Conservation (phyloP, 805 yeast genomes). For the Metschnikowia anglica region DNA sequence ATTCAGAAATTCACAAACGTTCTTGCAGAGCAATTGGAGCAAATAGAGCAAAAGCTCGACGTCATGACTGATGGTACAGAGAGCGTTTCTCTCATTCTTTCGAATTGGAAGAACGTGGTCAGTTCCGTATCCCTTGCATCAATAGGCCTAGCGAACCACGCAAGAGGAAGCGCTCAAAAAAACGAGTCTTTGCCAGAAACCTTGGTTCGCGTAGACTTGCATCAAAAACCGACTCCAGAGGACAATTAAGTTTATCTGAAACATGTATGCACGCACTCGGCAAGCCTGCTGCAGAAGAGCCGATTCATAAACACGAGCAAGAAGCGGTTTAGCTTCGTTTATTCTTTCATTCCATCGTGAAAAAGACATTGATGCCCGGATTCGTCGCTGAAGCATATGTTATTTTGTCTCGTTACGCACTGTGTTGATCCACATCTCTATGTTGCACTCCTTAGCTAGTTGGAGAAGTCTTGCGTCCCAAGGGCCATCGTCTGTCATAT, state of each 20-base stretch:
- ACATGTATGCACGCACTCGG: not conserved
- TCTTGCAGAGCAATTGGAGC: slow-evolving; percentile 48
- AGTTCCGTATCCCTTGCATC: slow-evolving; percentile 62
- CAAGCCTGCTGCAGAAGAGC: not conserved
- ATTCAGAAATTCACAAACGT: slow-evolving; percentile 46
- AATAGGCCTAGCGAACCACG: slow-evolving; percentile 46
- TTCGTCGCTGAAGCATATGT: not conserved
- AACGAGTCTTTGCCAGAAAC: slow-evolving; percentile 61
- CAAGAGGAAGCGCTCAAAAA: slow-evolving; percentile 42
- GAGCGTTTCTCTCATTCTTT: slow-evolving; percentile 55
- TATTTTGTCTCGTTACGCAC: slow-evolving; percentile 14
- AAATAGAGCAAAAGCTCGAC: slow-evolving; percentile 48
- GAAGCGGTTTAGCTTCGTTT: not conserved
- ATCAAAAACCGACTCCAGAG: slow-evolving; percentile 11
- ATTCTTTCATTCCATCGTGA: not conserved
- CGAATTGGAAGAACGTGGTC: slow-evolving; percentile 65
- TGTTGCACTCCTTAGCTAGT: slow-evolving; percentile 19
- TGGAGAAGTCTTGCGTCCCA: slow-evolving; percentile 17
- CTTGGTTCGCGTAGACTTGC: slow-evolving; percentile 56
- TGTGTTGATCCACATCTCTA: slow-evolving; percentile 27
- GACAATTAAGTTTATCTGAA: not conserved
- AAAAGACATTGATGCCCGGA: too few relatives aligned
- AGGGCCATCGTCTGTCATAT: slow-evolving; percentile 5
- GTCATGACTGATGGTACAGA: slow-evolving; percentile 57
- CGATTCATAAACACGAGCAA: not conserved